Conservation (phyloP, 2,329 filamentous ascomycete species). For the Immersiporthe knoxdaviesiana region DNA sequence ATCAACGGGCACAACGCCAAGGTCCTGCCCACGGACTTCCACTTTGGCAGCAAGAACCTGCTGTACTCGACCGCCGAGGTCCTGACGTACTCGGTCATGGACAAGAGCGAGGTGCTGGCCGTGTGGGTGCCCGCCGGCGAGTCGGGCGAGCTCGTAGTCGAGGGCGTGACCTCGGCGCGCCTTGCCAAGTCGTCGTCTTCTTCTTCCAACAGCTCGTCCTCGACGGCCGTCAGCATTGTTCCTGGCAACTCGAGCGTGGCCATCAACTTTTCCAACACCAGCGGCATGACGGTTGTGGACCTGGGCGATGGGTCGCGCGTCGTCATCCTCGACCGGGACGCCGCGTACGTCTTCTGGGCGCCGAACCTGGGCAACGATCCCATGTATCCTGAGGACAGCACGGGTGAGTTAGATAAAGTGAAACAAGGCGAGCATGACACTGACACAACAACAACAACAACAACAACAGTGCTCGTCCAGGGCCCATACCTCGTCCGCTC, state of each 20-base stretch:
- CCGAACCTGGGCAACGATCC: constrained; percentile 54
- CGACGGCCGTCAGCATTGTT: constrained; percentile 46
- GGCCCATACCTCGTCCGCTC: constrained; percentile 57
- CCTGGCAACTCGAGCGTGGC: constrained; percentile 45
- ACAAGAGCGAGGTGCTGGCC: constrained; percentile 50
- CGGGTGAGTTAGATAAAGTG: constrained; percentile 39
- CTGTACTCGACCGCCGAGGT: constrained; percentile 61
- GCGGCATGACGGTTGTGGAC: constrained; percentile 51
- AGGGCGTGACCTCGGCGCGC: constrained; percentile 42
- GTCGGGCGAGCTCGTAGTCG: constrained; percentile 56
- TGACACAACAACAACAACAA: too few species aligned
- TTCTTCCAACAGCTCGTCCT: constrained; percentile 43
- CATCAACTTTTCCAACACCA: constrained; percentile 52
- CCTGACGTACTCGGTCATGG: constrained; percentile 53
- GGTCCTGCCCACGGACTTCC: constrained; percentile 63
- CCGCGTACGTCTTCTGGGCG: constrained; percentile 61
- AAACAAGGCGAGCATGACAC: not conserved
- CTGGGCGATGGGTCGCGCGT: constrained; percentile 49
- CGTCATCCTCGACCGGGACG: constrained; percentile 55
- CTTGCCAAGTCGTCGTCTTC: constrained; percentile 39
- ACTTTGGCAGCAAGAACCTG: constrained; percentile 53
- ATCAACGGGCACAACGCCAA: constrained; percentile 66
- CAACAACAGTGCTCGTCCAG: constrained; percentile 51
- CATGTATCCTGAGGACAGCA: constrained; percentile 47
- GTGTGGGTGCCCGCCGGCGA: constrained; percentile 60